phyloP scores from a whole-genome alignment of 2,329 filamentous ascomycete genomes.

The Phyllosticta citriasiana region DNA sequence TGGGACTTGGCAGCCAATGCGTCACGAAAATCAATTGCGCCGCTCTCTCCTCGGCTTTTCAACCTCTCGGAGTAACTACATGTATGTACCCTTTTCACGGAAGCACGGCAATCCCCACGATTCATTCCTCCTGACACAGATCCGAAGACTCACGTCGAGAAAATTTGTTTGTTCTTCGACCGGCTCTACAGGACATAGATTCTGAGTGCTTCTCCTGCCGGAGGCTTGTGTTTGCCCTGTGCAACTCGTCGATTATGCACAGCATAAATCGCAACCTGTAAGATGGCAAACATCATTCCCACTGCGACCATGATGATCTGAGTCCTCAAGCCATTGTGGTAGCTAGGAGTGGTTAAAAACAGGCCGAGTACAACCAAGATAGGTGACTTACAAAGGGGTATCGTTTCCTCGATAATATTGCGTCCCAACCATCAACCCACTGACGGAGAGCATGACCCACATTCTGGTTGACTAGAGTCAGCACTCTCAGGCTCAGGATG shows the following conservation, averaged over 20 bases:
- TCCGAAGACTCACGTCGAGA: too few relatives aligned
- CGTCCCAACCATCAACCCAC: conserved; percentile 41
- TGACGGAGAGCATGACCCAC: conserved; percentile 44
- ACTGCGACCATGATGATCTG: conserved; percentile 37
- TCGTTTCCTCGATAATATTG: conserved; percentile 40
- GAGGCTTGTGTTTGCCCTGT: background rate
- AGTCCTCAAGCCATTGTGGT: conserved; percentile 34
- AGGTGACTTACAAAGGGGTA: conserved; percentile 26
- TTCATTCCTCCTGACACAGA: too few relatives aligned
- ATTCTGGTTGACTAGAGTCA: conserved; percentile 16
- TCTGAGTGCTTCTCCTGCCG: background rate
- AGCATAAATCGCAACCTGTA: conserved; percentile 33
- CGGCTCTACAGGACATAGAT: background rate
- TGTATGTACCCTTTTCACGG: too few relatives aligned
- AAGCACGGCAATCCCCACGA: too few relatives aligned
- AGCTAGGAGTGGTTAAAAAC: conserved; percentile 17
- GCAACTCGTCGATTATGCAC: conserved; percentile 28
- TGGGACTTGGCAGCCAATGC: too few relatives aligned
- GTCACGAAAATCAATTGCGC: too few relatives aligned
- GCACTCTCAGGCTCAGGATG: background rate
- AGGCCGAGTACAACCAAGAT: background rate
- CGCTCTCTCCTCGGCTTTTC: too few relatives aligned
- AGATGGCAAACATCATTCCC: conserved; percentile 31
- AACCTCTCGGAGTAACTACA: too few relatives aligned
- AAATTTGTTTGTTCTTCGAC: too few relatives aligned